These are phyloP conservation scores for Colletotrichum liriopes DNA, from an alignment of 2,329 filamentous ascomycete genomes.

Conservation along the genomic window DNA sequence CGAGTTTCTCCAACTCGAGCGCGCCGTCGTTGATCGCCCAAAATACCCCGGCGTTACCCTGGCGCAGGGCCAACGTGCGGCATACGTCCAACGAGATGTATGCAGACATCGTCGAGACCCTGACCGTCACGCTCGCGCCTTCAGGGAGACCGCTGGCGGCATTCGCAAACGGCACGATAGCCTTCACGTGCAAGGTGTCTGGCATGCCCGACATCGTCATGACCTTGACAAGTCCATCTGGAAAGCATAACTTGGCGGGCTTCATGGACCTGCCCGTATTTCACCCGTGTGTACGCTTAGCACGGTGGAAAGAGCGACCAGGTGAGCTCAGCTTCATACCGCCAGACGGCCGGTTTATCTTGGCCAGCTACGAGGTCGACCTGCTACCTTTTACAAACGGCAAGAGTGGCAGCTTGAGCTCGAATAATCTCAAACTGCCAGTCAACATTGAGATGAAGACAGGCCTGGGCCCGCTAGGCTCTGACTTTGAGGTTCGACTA, in stretches of 20 bases:
- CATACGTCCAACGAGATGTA: constrained; percentile 98
- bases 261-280: constrained; percentile 93
- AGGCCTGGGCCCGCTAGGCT: constrained; percentile 79
- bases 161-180: constrained; percentile 91
- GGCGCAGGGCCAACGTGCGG: constrained; percentile 91
- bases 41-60: constrained; percentile 78
- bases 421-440: constrained; percentile 83
- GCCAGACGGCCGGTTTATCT: constrained; percentile 92
- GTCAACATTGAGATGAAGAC: constrained; percentile 87
- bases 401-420: constrained; percentile 68
- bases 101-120: constrained; percentile 92
- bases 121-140: constrained; percentile 90
- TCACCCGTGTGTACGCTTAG: constrained; percentile 92
- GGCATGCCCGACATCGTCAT: constrained; percentile 93
- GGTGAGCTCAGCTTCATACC: constrained; percentile 97
- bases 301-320: constrained; percentile 89
- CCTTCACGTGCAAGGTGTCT: constrained; percentile 95
- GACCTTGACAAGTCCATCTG: constrained; percentile 83
- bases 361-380: constrained; percentile 96
- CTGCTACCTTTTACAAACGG: constrained; percentile 80
- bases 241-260: constrained; percentile 81
- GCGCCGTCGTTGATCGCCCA: constrained; percentile 59
- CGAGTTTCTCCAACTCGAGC: constrained; percentile 57
- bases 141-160: constrained; percentile 90
- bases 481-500: constrained; percentile 91